These are phyloP conservation scores for Vitis labrusca DNA, from an alignment of 164 flowering plant species.

Conservation along the genomic window DNA sequence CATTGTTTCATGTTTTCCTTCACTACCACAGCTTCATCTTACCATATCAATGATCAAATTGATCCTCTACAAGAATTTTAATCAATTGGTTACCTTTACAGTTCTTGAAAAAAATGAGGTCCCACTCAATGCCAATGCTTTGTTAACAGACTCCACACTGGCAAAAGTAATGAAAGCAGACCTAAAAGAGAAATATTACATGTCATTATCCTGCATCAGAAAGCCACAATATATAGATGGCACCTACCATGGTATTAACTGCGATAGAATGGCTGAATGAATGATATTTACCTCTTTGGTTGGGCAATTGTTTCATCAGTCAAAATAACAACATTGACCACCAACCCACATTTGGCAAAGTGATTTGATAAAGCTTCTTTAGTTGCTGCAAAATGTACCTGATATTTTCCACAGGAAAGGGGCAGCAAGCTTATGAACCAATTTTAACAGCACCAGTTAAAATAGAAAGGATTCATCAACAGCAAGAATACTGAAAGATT, in stretches of 20 bases:
- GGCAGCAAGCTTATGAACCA: background rate
- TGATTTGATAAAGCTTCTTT: constrained; percentile 32
- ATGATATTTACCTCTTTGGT: constrained; percentile 33
- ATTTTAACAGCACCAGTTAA: background rate
- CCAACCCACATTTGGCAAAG: constrained; percentile 39
- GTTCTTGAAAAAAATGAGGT: constrained; percentile 39
- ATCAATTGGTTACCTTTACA: constrained; percentile 26
- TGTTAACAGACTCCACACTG: constrained; percentile 34
- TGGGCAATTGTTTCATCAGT: constrained; percentile 24
- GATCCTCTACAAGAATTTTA: background rate
- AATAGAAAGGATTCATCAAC: background rate
- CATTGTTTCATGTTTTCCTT: too few relatives aligned
- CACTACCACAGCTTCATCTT: too few relatives aligned
- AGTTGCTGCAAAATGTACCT: constrained; percentile 49
- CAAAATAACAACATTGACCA: constrained; percentile 24
- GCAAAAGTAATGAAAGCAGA: constrained; percentile 39
- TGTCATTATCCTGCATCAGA: background rate
- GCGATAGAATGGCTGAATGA: background rate
- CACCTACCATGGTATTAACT: background rate
- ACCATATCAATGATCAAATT: too few relatives aligned
- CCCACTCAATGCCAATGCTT: constrained; percentile 39
- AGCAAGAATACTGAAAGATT: background rate
- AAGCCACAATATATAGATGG: background rate
- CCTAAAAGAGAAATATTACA: constrained; percentile 17
- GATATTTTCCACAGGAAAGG: constrained; percentile 10